phyloP scores from a whole-genome alignment of 352 stramenopile genomes.

The Pythium biforme region DNA sequence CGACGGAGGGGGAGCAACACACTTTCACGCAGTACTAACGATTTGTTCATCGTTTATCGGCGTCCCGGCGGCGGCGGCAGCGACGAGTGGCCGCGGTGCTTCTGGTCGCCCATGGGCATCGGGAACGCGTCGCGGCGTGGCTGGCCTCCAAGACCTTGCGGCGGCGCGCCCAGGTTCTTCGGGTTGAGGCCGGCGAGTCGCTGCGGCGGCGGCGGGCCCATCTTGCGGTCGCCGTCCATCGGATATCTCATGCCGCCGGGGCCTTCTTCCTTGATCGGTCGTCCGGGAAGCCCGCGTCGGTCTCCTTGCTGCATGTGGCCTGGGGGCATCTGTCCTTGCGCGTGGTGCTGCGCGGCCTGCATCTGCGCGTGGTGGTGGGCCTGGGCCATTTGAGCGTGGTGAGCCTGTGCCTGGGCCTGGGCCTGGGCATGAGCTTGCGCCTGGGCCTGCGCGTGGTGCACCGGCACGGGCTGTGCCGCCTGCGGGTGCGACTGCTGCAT shows the following conservation, averaged over 20 bases:
- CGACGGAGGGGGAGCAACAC: background rate
- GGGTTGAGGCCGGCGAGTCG: slow-evolving; percentile 68
- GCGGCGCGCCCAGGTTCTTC: slow-evolving; percentile 65
- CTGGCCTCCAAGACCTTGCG: slow-evolving; percentile 33
- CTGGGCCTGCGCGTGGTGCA: slow-evolving; percentile 43
- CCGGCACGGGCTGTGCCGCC: slow-evolving; percentile 50
- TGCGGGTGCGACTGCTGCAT: slow-evolving; percentile 62
- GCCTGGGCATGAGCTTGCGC: slow-evolving; percentile 61
- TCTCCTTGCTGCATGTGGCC: slow-evolving; percentile 57
- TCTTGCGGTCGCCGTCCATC: slow-evolving; percentile 65
- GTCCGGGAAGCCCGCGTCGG: slow-evolving; percentile 56
- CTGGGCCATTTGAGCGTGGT: slow-evolving; percentile 60
- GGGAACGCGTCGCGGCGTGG: slow-evolving; percentile 64
- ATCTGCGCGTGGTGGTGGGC: slow-evolving; percentile 50
- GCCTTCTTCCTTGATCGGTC: slow-evolving; percentile 69
- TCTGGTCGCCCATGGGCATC: slow-evolving; percentile 70
- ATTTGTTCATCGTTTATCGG: slow-evolving; percentile 42
- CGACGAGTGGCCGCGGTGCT: slow-evolving; percentile 64
- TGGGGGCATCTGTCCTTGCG: slow-evolving; percentile 29
- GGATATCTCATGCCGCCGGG: slow-evolving; percentile 49
- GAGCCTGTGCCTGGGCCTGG: slow-evolving; percentile 62
- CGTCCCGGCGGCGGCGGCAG: slow-evolving; percentile 63
- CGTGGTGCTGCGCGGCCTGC: slow-evolving; percentile 35
- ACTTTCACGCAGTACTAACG: background rate
- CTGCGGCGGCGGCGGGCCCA: slow-evolving; percentile 49